Conservation (phyloP, 148 eudicot species). For the Simmondsia chinensis region DNA sequence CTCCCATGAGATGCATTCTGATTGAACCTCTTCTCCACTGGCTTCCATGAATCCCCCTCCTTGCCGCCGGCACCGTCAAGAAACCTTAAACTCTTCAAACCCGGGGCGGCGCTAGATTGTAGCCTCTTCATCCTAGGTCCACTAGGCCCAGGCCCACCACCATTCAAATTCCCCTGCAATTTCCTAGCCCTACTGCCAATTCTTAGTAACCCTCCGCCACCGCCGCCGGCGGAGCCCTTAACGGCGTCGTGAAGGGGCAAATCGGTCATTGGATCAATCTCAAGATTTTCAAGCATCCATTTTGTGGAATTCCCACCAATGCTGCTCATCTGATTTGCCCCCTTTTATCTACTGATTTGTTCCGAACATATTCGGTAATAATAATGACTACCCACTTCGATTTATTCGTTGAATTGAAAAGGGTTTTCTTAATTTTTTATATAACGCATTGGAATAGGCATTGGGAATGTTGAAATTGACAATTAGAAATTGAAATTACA, state of each 20-base stretch:
- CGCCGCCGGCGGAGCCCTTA: too few relatives aligned
- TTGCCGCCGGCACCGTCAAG: constrained; percentile 61
- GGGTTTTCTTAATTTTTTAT: too few relatives aligned
- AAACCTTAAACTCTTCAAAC: constrained; percentile 65
- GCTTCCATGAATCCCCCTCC: constrained; percentile 70
- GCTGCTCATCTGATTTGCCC: constrained; percentile 18
- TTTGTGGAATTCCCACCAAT: constrained; percentile 15
- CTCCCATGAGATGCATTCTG: constrained; percentile 36
- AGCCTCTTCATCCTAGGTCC: constrained; percentile 29
- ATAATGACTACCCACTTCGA: too few relatives aligned
- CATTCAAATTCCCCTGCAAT: constrained; percentile 1
- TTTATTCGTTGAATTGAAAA: too few relatives aligned
- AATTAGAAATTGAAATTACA: too few relatives aligned
- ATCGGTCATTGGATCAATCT: constrained; percentile 15
- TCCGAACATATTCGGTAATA: too few relatives aligned
- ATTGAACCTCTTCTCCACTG: constrained; percentile 55
- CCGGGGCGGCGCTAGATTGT: constrained; percentile 49
- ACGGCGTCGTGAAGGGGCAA: neutral
- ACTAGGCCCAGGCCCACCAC: neutral
- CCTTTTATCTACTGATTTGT: too few relatives aligned
- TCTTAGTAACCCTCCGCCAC: too few relatives aligned
- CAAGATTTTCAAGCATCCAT: constrained; percentile 23
- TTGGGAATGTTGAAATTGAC: too few relatives aligned
- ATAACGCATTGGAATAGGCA: too few relatives aligned
- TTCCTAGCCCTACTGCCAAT: constrained; percentile 18